Evolutionary conservation across 2,329 filamentous ascomycete genomes (phyloP).

Genomic region (Trichoderma sp.): DNA sequence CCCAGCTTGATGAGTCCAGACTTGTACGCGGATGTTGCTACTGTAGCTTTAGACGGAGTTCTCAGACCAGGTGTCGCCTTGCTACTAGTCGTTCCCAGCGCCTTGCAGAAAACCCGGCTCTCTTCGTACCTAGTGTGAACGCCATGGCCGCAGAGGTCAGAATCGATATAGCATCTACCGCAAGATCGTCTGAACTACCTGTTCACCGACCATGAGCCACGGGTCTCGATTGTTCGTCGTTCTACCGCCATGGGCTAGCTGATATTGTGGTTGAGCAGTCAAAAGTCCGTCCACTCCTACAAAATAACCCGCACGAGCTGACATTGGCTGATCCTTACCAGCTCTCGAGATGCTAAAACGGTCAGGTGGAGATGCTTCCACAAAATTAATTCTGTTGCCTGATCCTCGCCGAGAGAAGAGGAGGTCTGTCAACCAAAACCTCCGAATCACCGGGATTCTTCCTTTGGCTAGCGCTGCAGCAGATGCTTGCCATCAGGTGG

Average conservation of each 20-base stretch:
- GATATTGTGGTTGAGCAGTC: not conserved
- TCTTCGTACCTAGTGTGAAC: constrained; percentile 1
- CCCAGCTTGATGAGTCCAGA: not conserved
- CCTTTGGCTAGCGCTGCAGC: constrained; percentile 1
- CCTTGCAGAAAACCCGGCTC: not conserved
- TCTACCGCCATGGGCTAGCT: not conserved
- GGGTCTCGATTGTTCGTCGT: not conserved
- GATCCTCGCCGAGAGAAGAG: constrained; percentile 5
- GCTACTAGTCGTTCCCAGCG: not conserved
- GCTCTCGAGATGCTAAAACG: not conserved
- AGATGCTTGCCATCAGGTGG: constrained; percentile 2
- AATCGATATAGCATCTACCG: not conserved
- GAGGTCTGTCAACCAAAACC: constrained; percentile 9
- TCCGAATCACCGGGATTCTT: constrained; percentile 3
- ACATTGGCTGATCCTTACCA: not conserved
- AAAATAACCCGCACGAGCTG: not conserved
- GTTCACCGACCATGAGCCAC: not conserved
- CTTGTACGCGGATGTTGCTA: not conserved
- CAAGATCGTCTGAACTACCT: not conserved
- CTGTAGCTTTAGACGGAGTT: too few relatives aligned
- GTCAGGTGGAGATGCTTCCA: constrained; percentile 16
- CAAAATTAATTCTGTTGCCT: constrained; percentile 23
- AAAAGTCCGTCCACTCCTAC: not conserved
- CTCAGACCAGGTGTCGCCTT: not conserved
- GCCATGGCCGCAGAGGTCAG: not conserved